phyloP scores from a whole-genome alignment of 2,329 filamentous ascomycete genomes.

The Verruconis gallopava region DNA sequence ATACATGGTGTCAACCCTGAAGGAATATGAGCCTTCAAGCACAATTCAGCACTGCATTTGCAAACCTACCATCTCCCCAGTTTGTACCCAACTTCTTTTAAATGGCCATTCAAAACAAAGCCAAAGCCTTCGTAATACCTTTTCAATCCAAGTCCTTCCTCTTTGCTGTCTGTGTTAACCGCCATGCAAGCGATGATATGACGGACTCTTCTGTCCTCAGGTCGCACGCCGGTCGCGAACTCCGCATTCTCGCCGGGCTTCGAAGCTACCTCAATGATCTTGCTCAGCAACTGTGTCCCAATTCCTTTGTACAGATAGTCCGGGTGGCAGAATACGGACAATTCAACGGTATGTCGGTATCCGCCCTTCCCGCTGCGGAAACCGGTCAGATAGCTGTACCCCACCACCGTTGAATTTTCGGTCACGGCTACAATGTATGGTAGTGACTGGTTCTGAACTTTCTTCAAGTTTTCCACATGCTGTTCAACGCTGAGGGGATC shows the following conservation, averaged over 20 bases:
- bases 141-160: neutral
- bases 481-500: neutral
- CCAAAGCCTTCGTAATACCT: slow-evolving; percentile 27
- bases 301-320: neutral
- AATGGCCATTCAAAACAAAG: slow-evolving; percentile 25
- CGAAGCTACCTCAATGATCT: neutral
- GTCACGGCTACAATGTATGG: neutral
- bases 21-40: too few relatives aligned
- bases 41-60: too few relatives aligned
- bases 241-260: neutral
- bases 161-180: neutral
- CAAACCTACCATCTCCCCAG: slow-evolving; percentile 23
- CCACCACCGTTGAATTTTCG: neutral
- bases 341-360: slow-evolving; percentile 2
- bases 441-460: neutral
- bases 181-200: slow-evolving; percentile 1
- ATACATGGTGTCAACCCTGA: slow-evolving; percentile 17
- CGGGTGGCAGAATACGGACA: neutral
- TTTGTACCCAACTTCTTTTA: slow-evolving; percentile 27
- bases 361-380: neutral
- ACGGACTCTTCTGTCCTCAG: neutral
- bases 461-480: neutral
- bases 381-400: neutral
- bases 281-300: neutral
- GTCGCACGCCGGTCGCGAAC: neutral